These are phyloP conservation scores for Calonectria crousiana DNA, from an alignment of 2,329 filamentous ascomycete species.

Conservation along the genomic window DNA sequence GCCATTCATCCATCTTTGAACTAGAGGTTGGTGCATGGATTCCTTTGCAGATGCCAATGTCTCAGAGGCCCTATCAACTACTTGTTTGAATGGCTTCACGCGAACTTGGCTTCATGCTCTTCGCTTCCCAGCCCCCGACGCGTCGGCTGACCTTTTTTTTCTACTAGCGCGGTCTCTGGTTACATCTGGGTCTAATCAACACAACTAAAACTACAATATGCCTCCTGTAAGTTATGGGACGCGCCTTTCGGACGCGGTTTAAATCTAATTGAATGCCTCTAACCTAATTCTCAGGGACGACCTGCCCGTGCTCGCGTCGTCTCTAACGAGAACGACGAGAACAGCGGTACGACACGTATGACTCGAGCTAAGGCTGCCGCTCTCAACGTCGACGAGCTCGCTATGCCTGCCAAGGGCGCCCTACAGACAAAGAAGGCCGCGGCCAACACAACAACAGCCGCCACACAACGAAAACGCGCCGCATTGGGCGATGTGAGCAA, in stretches of 20 bases:
- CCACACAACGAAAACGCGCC: conserved; percentile 76
- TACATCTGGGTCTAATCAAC: conserved; percentile 37
- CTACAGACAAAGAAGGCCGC: conserved; percentile 78
- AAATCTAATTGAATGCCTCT: conserved; percentile 12
- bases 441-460: conserved; percentile 61
- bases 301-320: conserved; percentile 79
- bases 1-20: conserved; percentile 47
- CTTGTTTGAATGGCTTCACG: conserved; percentile 15
- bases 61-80: conserved; percentile 38
- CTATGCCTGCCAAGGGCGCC: conserved; percentile 70
- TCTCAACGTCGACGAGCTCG: conserved; percentile 72
- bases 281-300: conserved; percentile 66
- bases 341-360: conserved; percentile 82
- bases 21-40: conserved; percentile 51
- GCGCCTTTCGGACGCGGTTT: conserved; percentile 20
- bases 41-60: conserved; percentile 46
- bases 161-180: conserved; percentile 33
- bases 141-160: conserved; percentile 40
- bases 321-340: conserved; percentile 96
- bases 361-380: conserved; percentile 93
- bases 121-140: conserved; percentile 31
- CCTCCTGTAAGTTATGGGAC: conserved; percentile 50
- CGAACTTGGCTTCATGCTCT: conserved; percentile 27
- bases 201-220: conserved; percentile 48
- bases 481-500: conserved; percentile 97